phyloP scores from a whole-genome alignment of 306 rosid species.

The Vigna nakashimae region DNA sequence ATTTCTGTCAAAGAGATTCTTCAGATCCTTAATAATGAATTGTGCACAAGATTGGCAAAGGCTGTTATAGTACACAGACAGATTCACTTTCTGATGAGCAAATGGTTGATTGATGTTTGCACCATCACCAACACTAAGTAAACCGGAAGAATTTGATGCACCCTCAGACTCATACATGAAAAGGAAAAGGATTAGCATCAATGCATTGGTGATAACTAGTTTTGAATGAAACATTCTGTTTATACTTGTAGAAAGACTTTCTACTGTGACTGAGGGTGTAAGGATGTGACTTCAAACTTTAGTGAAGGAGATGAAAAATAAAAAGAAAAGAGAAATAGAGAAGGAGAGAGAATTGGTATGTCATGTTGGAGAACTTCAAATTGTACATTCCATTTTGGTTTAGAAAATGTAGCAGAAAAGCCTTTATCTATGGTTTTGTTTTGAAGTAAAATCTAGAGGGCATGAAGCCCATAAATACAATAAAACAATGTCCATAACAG shows the following conservation, averaged over 20 bases:
- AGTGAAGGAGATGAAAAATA: not conserved
- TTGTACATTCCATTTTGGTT: not conserved
- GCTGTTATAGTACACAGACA: constrained; percentile 63
- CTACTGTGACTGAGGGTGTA: not conserved
- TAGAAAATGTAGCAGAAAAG: constrained; percentile 8
- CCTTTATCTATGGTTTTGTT: not conserved
- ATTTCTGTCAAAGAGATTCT: constrained; percentile 43
- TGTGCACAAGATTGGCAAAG: constrained; percentile 43
- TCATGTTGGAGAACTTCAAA: not conserved
- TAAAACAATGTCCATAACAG: constrained; percentile 2
- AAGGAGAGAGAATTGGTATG: not conserved
- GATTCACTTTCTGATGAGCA: constrained; percentile 56
- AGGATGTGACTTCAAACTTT: not conserved
- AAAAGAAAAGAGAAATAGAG: not conserved
- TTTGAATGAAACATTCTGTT: constrained; percentile 48
- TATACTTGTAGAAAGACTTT: not conserved
- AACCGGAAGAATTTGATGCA: constrained; percentile 36
- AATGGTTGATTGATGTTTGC: not conserved
- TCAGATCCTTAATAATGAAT: constrained; percentile 58
- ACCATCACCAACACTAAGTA: constrained; percentile 1
- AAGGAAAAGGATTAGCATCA: constrained; percentile 38
- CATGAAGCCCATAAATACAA: constrained; percentile 1
- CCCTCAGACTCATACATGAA: constrained; percentile 42
- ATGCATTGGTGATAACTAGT: constrained; percentile 32
- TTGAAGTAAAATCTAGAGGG: constrained; percentile 16